Conservation (phyloP, 768 basidiomycete species). For the Lactarius tabidus region DNA sequence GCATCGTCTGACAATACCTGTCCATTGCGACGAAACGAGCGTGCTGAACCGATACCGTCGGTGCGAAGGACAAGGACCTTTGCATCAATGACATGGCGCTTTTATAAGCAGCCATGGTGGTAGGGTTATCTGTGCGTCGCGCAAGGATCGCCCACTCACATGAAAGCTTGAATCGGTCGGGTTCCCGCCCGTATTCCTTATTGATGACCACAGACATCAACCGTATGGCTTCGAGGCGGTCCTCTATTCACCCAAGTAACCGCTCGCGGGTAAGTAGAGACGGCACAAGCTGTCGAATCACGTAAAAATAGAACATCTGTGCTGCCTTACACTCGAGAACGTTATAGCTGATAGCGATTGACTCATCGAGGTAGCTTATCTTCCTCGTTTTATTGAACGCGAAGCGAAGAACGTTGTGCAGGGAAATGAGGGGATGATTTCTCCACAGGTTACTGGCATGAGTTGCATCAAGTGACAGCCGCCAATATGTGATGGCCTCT, state of each 20-base stretch:
- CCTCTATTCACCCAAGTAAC: background rate
- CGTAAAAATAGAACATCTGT: rapidly evolving
- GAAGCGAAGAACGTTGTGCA: background rate
- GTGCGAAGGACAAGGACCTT: too few relatives aligned
- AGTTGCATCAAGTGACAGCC: too few relatives aligned
- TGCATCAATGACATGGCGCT: too few relatives aligned
- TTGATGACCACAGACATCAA: background rate
- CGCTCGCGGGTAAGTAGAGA: background rate
- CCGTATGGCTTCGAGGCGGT: background rate
- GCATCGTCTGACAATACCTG: too few relatives aligned
- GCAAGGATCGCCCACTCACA: too few relatives aligned
- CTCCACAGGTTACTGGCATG: background rate
- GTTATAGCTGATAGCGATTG: background rate
- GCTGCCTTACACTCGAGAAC: background rate
- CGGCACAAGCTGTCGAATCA: rapidly evolving
- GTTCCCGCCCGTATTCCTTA: background rate
- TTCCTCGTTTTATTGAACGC: background rate
- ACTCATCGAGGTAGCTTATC: background rate
- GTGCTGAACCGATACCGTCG: too few relatives aligned
- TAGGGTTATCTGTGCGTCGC: too few relatives aligned
- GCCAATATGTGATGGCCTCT: background rate
- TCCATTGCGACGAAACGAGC: too few relatives aligned
- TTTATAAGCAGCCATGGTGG: too few relatives aligned
- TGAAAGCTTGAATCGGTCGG: background rate
- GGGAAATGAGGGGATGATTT: too few relatives aligned